These are phyloP conservation scores for Trichoderma breve DNA, from an alignment of 2,329 filamentous ascomycete species.

Conservation along the genomic window DNA sequence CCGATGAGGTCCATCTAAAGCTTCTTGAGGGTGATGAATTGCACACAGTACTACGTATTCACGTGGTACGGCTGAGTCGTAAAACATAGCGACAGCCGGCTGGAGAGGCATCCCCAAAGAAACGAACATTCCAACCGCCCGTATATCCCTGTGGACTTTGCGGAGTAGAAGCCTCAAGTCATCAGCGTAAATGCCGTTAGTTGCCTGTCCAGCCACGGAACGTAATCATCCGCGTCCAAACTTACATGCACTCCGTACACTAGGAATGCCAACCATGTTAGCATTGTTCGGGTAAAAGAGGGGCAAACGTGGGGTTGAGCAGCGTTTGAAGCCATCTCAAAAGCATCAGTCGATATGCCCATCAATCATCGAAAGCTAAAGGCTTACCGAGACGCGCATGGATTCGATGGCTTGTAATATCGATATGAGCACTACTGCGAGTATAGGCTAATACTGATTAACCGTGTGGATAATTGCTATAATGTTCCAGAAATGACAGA, in stretches of 20 bases:
- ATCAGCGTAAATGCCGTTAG: not conserved
- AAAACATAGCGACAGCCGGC: not conserved
- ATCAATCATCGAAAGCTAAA: not conserved
- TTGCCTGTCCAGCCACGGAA: not conserved
- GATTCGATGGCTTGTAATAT: not conserved
- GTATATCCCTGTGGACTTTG: not conserved
- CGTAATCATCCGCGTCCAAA: not conserved
- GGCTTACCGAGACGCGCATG: not conserved
- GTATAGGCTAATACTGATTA: conserved; percentile 11
- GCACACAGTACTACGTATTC: not conserved
- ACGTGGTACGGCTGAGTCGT: not conserved
- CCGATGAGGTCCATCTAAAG: not conserved
- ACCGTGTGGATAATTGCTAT: conserved; percentile 5
- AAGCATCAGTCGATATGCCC: not conserved
- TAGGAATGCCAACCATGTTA: not conserved
- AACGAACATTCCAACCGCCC: not conserved
- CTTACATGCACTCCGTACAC: not conserved
- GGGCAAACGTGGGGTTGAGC: conserved; percentile 6
- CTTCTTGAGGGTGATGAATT: not conserved
- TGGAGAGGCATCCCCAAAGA: not conserved
- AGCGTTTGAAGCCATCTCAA: not conserved
- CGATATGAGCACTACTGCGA: not conserved
- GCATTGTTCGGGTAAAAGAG: conserved; percentile 3
- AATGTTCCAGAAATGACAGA: not conserved
- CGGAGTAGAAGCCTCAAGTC: not conserved